A percentile compares a stretch with the other conserved stretches of the same genome.
These are phyloP conservation scores for Barnettozyma hawaiiensis DNA, from an alignment of 1,139 yeast genomes.

Conservation along the genomic window DNA sequence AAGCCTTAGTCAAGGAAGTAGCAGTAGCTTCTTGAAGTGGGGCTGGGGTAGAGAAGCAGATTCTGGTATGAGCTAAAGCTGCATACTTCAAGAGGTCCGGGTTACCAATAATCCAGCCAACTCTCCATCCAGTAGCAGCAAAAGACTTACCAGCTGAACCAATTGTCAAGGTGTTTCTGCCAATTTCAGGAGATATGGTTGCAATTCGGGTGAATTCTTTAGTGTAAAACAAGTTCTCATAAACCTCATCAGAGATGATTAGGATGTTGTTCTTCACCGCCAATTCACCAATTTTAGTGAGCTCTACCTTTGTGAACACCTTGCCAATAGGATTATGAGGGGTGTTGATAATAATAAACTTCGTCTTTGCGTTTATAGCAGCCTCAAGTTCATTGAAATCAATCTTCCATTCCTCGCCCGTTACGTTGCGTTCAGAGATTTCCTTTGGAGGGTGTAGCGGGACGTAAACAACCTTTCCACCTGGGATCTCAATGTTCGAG, in stretches of 20 bases:
- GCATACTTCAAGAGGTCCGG: slow-evolving; percentile 76
- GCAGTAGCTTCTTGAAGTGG: slow-evolving; percentile 95
- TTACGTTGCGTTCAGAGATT: slow-evolving; percentile 54
- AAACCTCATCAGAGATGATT: slow-evolving; percentile 88
- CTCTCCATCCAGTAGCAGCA: slow-evolving; percentile 98
- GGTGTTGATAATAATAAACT: slow-evolving; percentile 79
- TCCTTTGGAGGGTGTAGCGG: slow-evolving; percentile 81
- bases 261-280: slow-evolving; percentile 80
- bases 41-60: slow-evolving; percentile 82
- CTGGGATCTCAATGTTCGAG: slow-evolving; percentile 87
- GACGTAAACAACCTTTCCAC: slow-evolving; percentile 84
- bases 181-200: slow-evolving; percentile 70
- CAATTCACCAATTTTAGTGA: slow-evolving; percentile 65
- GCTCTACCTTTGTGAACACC: slow-evolving; percentile 70
- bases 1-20: slow-evolving; percentile 61
- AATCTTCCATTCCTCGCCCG: slow-evolving; percentile 82
- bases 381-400: slow-evolving; percentile 71
- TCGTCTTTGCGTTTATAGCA: slow-evolving; percentile 70
- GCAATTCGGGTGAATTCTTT: slow-evolving; percentile 77
- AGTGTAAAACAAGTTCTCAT: slow-evolving; percentile 77
- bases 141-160: slow-evolving; percentile 97
- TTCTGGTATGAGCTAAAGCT: slow-evolving; percentile 87
- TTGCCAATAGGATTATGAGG: slow-evolving; percentile 98
- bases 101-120: slow-evolving; percentile 92
- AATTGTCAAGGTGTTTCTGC: slow-evolving; percentile 74